Percentiles rank a stretch among this genome's conserved stretches.
Conservation (phyloP, 2,329 filamentous ascomycete genomes). For the Alternaria brassicae region DNA sequence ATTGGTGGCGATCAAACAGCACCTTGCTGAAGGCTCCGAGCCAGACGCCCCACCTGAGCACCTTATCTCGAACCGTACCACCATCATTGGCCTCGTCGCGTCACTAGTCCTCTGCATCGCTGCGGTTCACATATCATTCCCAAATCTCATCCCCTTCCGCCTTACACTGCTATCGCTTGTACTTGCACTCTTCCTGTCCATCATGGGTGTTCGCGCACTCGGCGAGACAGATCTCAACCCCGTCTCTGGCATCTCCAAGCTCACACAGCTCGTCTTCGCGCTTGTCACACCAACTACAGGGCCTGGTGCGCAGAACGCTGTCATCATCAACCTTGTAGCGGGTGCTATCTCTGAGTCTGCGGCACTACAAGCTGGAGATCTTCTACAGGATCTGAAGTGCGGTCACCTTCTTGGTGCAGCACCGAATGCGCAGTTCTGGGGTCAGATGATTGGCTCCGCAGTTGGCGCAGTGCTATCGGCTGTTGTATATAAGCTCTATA, state of each 20-base stretch:
- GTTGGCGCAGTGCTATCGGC: constrained; percentile 87
- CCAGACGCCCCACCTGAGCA: constrained; percentile 86
- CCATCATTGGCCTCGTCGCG: constrained; percentile 75
- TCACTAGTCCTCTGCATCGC: constrained; percentile 81
- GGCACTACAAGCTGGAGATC: constrained; percentile 91
- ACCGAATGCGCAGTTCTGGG: constrained; percentile 95
- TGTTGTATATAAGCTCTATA: constrained; percentile 88
- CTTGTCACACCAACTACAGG: constrained; percentile 76
- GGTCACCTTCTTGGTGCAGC: constrained; percentile 91
- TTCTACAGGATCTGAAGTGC: constrained; percentile 97
- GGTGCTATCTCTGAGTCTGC: constrained; percentile 86
- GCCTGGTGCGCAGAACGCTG: constrained; percentile 68
- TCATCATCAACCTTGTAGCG: constrained; percentile 94
- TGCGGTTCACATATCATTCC: constrained; percentile 84
- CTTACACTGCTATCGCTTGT: constrained; percentile 86
- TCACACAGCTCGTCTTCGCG: constrained; percentile 95
- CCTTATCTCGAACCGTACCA: constrained; percentile 74
- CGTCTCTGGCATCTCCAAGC: constrained; percentile 93
- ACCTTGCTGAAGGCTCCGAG: constrained; percentile 50
- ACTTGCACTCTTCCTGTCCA: constrained; percentile 71
- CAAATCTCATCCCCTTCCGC: constrained; percentile 77
- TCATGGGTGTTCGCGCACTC: constrained; percentile 70
- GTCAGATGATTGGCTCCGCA: constrained; percentile 88
- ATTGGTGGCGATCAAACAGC: constrained; percentile 41
- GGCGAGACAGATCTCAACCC: constrained; percentile 94